Base-by-base conservation (phyloP, 345 rosid species). In the Excoecaria agallocha region DNA sequence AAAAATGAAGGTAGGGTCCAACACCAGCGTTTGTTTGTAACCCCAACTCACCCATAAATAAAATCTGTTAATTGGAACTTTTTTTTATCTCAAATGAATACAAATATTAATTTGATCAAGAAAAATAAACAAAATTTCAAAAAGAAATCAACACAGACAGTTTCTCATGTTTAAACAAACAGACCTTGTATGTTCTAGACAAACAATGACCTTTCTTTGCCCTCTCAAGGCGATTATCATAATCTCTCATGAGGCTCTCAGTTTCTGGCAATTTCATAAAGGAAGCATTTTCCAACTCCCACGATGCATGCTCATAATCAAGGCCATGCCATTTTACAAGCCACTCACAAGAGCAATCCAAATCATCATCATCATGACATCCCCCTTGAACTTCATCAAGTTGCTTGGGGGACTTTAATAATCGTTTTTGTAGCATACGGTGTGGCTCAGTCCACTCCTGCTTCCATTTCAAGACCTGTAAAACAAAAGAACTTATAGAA, bases 311-410 rank as follows among this genome's bases (percentile, higher is more conserved):
- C 74, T 82, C 88, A 71, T 88, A 88, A 73, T 73, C 86, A 79
- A 88, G 91, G 68, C 89, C 82, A 66, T 56, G 51, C 92, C 92
- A 88, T 74, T 88, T 83, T 59, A 88, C 92, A 77, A 88, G 88
- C 90, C 92, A 88, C 68, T 86, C 88, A 75, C 38, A 70, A 60
- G 57, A 69, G 75, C 84, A 83, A 49, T 60, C 74, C 22, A 38
- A 16, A 74, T 61, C 19, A 22, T 62, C 43, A 22, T 61, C 54
- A 35, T 58, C 52, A n/a, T n/a, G n/a, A 73, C 63, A 41, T 35
- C 48, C 77, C 4, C 39, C 16, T 15, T 22, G 58, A 71, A 1
- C 12, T 57, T 71, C 78, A 51, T 52, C 76, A 46, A 20, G 56
- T 63, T 79, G 69, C 75, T 71, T 72, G 35, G 76, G 65, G 54